These are phyloP conservation scores for Phalaenopsis equestris DNA, from an alignment of 106 monocot species.

Conservation along the genomic window DNA sequence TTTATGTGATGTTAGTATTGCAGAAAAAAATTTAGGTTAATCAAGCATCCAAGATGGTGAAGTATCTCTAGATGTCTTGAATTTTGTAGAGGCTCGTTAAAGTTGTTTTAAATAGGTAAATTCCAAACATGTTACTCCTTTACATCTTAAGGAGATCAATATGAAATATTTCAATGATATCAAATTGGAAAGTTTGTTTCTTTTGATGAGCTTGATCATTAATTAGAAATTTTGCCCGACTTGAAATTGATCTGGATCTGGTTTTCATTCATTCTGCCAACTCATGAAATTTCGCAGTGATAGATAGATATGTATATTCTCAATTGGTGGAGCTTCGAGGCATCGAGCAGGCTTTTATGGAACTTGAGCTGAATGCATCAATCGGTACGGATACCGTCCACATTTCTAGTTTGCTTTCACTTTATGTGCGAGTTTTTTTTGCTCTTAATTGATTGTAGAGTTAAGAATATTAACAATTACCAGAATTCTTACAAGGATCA, in stretches of 20 bases:
- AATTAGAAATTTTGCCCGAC: neutral
- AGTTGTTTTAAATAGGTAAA: conserved; percentile 2
- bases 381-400: neutral
- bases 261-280: neutral
- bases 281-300: neutral
- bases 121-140: neutral
- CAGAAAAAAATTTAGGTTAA: neutral
- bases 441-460: neutral
- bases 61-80: neutral
- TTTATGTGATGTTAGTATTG: neutral
- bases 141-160: neutral
- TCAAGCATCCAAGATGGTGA: conserved; percentile 5
- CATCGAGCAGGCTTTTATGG: neutral
- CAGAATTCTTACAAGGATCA: neutral
- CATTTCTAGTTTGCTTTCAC: neutral
- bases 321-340: neutral
- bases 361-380: neutral
- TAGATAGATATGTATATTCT: neutral
- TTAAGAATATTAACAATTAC: neutral
- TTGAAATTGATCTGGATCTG: neutral
- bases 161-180: conserved; percentile 2
- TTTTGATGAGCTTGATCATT: neutral
- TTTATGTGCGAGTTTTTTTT: neutral
- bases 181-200: neutral
- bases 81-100: conserved; percentile 3